phyloP scores from a whole-genome alignment of 352 stramenopile genomes.

The Pythium aquatile region DNA sequence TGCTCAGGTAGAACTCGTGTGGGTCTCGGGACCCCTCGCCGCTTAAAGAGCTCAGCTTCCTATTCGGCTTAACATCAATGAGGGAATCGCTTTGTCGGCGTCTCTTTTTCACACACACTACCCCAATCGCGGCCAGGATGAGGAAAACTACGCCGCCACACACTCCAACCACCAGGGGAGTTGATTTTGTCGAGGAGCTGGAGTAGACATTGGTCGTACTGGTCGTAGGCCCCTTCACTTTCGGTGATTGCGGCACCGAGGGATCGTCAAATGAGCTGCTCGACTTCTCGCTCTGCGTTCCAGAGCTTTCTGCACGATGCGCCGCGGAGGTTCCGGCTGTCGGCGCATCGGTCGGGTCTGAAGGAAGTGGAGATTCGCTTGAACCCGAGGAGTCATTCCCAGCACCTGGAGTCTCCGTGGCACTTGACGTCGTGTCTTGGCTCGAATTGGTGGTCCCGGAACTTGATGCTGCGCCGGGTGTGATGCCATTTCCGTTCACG shows the following conservation, averaged over 20 bases:
- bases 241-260: neutral
- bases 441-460: neutral
- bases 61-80: neutral
- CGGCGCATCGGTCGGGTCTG: neutral
- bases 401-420: neutral
- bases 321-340: neutral
- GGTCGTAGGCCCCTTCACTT: neutral
- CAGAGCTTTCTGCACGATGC: neutral
- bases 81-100: neutral
- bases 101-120: neutral
- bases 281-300: neutral
- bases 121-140: neutral
- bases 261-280: neutral
- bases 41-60: neutral
- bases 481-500: constrained; percentile 1
- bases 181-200: neutral
- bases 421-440: neutral
- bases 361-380: neutral
- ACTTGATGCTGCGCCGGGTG: neutral
- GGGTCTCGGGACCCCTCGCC: neutral
- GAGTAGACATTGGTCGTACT: neutral
- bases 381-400: neutral
- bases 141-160: neutral
- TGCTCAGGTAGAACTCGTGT: neutral
- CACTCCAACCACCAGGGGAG: neutral